These are phyloP conservation scores for Strobilomyces confusus DNA, from an alignment of 768 basidiomycete species.

Conservation along the genomic window DNA sequence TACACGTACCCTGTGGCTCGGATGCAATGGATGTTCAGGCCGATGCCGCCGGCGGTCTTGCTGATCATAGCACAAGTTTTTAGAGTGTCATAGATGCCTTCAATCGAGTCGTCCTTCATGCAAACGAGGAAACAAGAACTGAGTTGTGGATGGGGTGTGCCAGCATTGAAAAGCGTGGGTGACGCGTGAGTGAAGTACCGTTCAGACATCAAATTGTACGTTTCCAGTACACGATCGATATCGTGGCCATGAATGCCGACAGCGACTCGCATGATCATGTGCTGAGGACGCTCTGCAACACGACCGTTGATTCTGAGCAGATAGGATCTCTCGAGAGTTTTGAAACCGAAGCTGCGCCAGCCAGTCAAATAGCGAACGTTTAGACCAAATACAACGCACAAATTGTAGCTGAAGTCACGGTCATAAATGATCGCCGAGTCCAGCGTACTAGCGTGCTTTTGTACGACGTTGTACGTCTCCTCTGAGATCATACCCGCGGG, in stretches of 20 bases:
- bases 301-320: constrained; percentile 91
- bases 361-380: background rate
- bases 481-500: constrained; percentile 90
- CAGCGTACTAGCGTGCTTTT: constrained; percentile 72
- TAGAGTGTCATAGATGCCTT: constrained; percentile 98
- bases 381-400: constrained; percentile 42
- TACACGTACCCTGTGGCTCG: constrained; percentile 83
- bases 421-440: constrained; percentile 97
- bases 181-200: constrained; percentile 98
- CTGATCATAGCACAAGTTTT: constrained; percentile 99
- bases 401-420: constrained; percentile 97
- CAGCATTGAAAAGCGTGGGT: constrained; percentile 97
- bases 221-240: constrained; percentile 85
- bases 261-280: constrained; percentile 99
- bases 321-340: constrained; percentile 97
- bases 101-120: constrained; percentile 99
- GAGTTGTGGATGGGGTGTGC: constrained; percentile 92
- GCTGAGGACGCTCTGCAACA: constrained; percentile 95
- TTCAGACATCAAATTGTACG: constrained; percentile 95
- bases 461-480: constrained; percentile 78
- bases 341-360: constrained; percentile 87
- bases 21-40: constrained; percentile 93
- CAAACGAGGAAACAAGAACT: constrained; percentile 96
- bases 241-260: constrained; percentile 93
- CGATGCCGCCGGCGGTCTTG: constrained; percentile 98